A percentile compares a stretch with the other conserved stretches of the same genome.
Evolutionary conservation across 495 filamentous ascomycete species (phyloP).

Genomic region (Podospora appendiculata): DNA sequence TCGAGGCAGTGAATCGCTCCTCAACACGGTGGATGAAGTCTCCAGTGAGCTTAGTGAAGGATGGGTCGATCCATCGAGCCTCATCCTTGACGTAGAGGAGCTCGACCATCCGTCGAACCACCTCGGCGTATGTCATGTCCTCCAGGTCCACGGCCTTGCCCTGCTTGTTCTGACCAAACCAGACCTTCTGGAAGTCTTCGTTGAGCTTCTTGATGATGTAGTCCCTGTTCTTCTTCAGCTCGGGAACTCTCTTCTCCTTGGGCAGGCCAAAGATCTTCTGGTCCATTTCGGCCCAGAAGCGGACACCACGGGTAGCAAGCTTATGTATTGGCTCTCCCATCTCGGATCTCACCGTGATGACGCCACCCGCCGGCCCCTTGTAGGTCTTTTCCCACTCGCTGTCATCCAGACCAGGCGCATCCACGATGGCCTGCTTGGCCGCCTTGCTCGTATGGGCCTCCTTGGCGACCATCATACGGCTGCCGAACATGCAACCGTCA

Average conservation of each 20-base stretch:
- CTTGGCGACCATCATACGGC: conserved; percentile 89
- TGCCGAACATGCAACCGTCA: conserved; percentile 84
- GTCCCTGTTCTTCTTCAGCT: conserved; percentile 84
- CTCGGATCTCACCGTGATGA: conserved; percentile 95
- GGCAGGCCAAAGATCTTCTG: conserved; percentile 94
- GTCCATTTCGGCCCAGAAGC: conserved; percentile 98
- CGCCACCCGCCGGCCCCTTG: conserved; percentile 81
- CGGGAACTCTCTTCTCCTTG: conserved; percentile 85
- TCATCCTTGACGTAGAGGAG: conserved; percentile 95
- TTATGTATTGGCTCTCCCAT: conserved; percentile 99
- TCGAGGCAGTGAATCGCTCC: conserved; percentile 70
- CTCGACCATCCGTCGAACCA: conserved; percentile 88
- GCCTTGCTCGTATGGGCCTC: conserved; percentile 89
- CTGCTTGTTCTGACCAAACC: conserved; percentile 86
- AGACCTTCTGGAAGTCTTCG: conserved; percentile 96
- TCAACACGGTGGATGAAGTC: conserved; percentile 96
- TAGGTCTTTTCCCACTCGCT: conserved; percentile 95
- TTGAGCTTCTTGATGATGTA: conserved; percentile 98
- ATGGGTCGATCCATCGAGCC: conserved; percentile 86
- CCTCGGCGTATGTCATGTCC: conserved; percentile 96
- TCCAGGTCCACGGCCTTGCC: conserved; percentile 87
- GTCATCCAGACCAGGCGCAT: conserved; percentile 83
- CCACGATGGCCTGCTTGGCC: conserved; percentile 91
- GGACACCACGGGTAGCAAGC: conserved; percentile 86
- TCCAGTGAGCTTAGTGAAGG: conserved; percentile 70